Conservation (phyloP, 257 asterid species). For the Cordia subcordata region DNA sequence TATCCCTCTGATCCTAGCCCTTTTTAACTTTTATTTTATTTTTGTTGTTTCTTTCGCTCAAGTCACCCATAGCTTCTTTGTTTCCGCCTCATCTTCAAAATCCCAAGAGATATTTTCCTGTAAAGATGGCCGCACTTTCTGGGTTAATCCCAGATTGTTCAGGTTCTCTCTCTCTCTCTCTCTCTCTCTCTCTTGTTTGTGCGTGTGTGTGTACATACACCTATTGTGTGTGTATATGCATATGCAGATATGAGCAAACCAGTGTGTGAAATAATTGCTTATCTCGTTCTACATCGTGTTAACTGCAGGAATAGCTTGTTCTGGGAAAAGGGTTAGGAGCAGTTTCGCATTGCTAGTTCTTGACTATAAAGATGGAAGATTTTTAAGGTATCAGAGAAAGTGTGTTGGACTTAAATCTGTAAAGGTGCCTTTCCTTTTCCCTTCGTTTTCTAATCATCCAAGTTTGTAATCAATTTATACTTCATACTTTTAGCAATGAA, state of each 20-base stretch:
- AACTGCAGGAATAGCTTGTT: neutral
- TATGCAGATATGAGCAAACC: neutral
- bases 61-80: too few relatives aligned
- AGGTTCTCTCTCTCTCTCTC: conserved; percentile 6
- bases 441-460: neutral
- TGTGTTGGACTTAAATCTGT: neutral
- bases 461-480: neutral
- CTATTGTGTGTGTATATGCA: neutral
- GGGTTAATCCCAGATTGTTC: neutral
- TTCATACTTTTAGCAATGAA: too few relatives aligned
- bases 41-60: too few relatives aligned
- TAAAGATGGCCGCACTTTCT: neutral
- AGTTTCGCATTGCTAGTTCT: neutral
- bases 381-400: neutral
- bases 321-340: neutral
- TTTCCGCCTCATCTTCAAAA: neutral
- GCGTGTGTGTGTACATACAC: neutral
- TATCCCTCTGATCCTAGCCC: too few relatives aligned
- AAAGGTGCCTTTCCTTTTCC: neutral
- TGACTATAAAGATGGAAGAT: neutral
- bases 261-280: neutral
- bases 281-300: neutral
- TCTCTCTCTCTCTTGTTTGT: neutral
- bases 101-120: neutral
- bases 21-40: too few relatives aligned